Evolutionary conservation across 495 filamentous ascomycete species (phyloP).

Genomic region (Aspergillus coremiiformis): DNA sequence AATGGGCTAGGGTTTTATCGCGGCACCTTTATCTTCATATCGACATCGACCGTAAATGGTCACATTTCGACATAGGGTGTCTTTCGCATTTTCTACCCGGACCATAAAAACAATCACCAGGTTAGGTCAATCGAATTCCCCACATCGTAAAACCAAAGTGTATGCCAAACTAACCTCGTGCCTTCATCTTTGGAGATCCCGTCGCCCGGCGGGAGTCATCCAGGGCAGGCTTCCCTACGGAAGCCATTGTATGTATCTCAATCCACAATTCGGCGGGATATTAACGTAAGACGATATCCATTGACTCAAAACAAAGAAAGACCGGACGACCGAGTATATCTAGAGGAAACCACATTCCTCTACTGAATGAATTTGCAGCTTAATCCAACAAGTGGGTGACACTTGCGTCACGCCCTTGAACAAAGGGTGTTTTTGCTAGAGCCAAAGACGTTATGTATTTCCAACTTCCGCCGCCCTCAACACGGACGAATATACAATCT

Average conservation of each 20-base stretch:
- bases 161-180: slow-evolving; percentile 46
- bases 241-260: slow-evolving; percentile 34
- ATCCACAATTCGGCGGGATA: slow-evolving; percentile 27
- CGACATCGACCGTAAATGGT: slow-evolving; percentile 91
- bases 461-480: neutral
- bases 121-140: neutral
- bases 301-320: slow-evolving; percentile 31
- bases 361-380: slow-evolving; percentile 11
- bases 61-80: slow-evolving; percentile 87
- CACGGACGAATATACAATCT: neutral
- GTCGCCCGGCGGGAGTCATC: slow-evolving; percentile 41
- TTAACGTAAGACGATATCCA: slow-evolving; percentile 38
- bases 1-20: slow-evolving; percentile 1
- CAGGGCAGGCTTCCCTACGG: slow-evolving; percentile 34
- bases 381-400: slow-evolving; percentile 11
- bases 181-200: slow-evolving; percentile 56
- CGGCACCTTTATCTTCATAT: slow-evolving; percentile 71
- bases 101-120: slow-evolving; percentile 7
- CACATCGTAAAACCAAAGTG: neutral
- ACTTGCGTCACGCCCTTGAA: slow-evolving; percentile 5
- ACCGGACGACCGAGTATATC: slow-evolving; percentile 24
- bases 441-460: slow-evolving; percentile 1
- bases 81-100: slow-evolving; percentile 60
- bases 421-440: slow-evolving; percentile 15
- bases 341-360: slow-evolving; percentile 41